Base-by-base conservation (phyloP, 1,139 yeast species). In the Maudiozyma humilis region DNA sequence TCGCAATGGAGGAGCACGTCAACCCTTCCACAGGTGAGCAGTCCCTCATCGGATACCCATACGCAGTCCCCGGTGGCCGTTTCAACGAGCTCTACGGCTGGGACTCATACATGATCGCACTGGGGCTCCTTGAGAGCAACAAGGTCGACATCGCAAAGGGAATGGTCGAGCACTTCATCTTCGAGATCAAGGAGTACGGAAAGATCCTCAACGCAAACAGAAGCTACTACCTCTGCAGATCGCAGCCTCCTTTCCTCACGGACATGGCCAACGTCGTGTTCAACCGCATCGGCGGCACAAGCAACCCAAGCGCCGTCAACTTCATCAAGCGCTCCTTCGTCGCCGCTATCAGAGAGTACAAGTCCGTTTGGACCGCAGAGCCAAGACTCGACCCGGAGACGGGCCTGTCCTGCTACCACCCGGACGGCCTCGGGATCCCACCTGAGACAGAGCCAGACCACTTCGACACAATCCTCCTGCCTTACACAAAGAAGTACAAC, bases 211-310 rank as follows among this genome's bases (percentile, higher is more conserved):
- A 93, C 64, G 98, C 98, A 16, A 93, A 91, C 65, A 75, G 98
- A 58, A 79, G 94, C 1, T 91, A 93, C 66, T 93, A 87, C 60
- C 69, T 91, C 46, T 83, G 94, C 47, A 76, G 98, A 54, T 86
- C 96, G 0, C 98, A 93, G 64, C 98, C 98, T 2, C 98, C 98
- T n/a, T 89, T 91, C 60, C 69, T 93, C 51, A 91, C 97, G 0
- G 98, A 91, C 63, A 85, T 91, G 95, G 80, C 93, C 0, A 60
- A 84, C 44, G 70, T 79, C 44, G 80, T 87, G 0, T 87, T 76
- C 59, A 71, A 79, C 20, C 79, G 78, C 51, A 75, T 83, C 50
- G 71, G 71, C 32, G 70, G 69, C 14, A 55, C 48, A 7, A 47
- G 46, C 19, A 65, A 62, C 41, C 73, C 75, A 2, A 73, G 67